phyloP scores from a whole-genome alignment of 805 yeast genomes.

The Spathaspora boniae region DNA sequence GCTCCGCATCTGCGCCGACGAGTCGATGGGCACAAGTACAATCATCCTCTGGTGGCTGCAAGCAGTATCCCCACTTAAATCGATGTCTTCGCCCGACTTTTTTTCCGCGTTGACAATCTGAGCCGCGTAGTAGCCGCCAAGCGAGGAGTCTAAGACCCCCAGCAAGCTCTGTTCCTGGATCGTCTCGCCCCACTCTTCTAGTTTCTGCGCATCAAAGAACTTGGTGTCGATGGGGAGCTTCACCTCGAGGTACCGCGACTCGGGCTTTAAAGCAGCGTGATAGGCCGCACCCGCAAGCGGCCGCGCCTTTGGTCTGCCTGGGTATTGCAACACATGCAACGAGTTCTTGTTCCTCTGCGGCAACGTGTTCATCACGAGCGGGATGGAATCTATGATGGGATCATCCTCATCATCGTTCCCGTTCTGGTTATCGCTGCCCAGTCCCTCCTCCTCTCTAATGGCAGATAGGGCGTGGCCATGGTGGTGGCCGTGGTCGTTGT shows the following conservation, averaged over 20 bases:
- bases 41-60: slow-evolving; percentile 34
- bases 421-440: background rate
- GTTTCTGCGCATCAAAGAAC: slow-evolving; percentile 64
- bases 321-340: slow-evolving; percentile 42
- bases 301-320: slow-evolving; percentile 49
- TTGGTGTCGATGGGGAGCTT: slow-evolving; percentile 72
- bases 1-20: slow-evolving; percentile 77
- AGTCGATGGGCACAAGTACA: slow-evolving; percentile 61
- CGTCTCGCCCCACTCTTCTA: slow-evolving; percentile 60
- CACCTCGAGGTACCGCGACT: slow-evolving; percentile 64
- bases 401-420: slow-evolving; percentile 23
- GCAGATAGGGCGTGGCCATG: too few relatives aligned
- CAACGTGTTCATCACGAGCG: slow-evolving; percentile 26
- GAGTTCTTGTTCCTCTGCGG: slow-evolving; percentile 22
- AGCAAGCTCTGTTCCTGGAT: slow-evolving; percentile 59
- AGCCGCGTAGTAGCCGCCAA: slow-evolving; percentile 44
- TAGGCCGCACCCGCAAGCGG: slow-evolving; percentile 33
- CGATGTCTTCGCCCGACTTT: too few relatives aligned
- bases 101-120: slow-evolving; percentile 16
- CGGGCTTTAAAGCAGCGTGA: slow-evolving; percentile 55
- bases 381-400: slow-evolving; percentile 39
- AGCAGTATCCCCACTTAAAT: too few relatives aligned
- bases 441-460: slow-evolving; percentile 3
- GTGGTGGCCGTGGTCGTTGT: slow-evolving; percentile 1
- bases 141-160: slow-evolving; percentile 62